phyloP scores from a whole-genome alignment of 129 eudicot genomes.

The Arctium lappa region DNA sequence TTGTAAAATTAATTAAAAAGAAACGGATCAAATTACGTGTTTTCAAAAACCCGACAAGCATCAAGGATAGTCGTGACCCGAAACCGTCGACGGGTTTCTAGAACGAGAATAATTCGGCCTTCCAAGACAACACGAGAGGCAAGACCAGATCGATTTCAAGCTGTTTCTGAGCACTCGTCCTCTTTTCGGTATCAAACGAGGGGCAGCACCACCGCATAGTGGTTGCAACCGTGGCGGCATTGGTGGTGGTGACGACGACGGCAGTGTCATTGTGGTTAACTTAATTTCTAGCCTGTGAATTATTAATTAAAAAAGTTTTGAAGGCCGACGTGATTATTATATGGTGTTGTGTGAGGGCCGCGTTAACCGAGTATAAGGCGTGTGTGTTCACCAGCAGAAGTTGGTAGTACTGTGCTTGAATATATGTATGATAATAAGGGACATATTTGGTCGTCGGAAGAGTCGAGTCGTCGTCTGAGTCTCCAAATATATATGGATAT shows the following conservation, averaged over 20 bases:
- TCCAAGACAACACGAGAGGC: conserved; percentile 14
- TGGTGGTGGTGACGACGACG: background rate
- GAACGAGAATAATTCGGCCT: conserved; percentile 9
- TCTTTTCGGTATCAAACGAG: conserved; percentile 34
- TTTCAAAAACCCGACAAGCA: background rate
- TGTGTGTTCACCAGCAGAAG: conserved; percentile 4
- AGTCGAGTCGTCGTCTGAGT: conserved; percentile 31
- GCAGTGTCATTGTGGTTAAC: background rate
- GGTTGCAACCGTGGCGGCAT: background rate
- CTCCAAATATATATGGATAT: conserved; percentile 2
- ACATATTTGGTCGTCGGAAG: background rate
- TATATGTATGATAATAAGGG: background rate
- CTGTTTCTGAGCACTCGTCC: conserved; percentile 31
- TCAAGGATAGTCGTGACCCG: background rate
- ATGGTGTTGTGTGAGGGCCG: conserved; percentile 23
- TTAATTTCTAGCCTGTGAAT: background rate
- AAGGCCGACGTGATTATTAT: conserved; percentile 15
- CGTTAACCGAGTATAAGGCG: conserved; percentile 26
- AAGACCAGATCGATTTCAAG: conserved; percentile 10
- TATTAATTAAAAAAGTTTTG: background rate
- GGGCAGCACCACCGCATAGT: background rate
- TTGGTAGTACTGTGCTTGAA: background rate
- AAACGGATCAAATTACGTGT: background rate
- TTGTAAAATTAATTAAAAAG: background rate
- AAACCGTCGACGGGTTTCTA: conserved; percentile 11